Conservation (phyloP, 1,284 basidiomycete species). For the Clitocybe nebularis region DNA sequence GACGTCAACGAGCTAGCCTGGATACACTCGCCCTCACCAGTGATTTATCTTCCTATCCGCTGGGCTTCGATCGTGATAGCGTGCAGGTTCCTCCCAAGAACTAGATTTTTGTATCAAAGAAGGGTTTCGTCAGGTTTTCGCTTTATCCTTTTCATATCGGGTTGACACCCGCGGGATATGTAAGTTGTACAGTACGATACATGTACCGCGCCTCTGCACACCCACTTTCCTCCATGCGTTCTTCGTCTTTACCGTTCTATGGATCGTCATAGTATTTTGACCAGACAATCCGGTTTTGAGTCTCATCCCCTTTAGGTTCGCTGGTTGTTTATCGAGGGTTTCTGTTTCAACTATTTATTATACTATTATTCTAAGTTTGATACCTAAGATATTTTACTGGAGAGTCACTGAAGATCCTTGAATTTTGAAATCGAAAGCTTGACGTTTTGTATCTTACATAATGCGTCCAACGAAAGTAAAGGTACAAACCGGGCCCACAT, state of each 20-base stretch:
- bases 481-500: too few relatives aligned
- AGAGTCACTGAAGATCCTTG: too few relatives aligned
- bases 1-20: conserved; percentile 68
- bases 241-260: too few relatives aligned
- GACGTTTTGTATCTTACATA: too few relatives aligned
- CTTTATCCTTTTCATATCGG: conserved; percentile 1
- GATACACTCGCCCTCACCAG: conserved; percentile 78
- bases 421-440: too few relatives aligned
- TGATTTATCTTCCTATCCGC: conserved; percentile 75
- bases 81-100: conserved; percentile 24
- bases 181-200: conserved; percentile 2
- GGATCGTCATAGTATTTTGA: too few relatives aligned
- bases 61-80: conserved; percentile 61
- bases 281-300: neutral
- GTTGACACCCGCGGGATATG: conserved; percentile 2
- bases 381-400: too few relatives aligned
- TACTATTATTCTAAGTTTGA: neutral
- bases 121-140: neutral
- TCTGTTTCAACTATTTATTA: conserved; percentile 4
- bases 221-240: neutral
- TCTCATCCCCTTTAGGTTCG: neutral
- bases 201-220: neutral
- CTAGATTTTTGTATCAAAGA: conserved; percentile 8
- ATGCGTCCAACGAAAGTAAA: too few relatives aligned
- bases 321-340: conserved; percentile 1